These are phyloP conservation scores for Aspergillus hortae DNA, from an alignment of 2,329 filamentous ascomycete species.

Conservation along the genomic window DNA sequence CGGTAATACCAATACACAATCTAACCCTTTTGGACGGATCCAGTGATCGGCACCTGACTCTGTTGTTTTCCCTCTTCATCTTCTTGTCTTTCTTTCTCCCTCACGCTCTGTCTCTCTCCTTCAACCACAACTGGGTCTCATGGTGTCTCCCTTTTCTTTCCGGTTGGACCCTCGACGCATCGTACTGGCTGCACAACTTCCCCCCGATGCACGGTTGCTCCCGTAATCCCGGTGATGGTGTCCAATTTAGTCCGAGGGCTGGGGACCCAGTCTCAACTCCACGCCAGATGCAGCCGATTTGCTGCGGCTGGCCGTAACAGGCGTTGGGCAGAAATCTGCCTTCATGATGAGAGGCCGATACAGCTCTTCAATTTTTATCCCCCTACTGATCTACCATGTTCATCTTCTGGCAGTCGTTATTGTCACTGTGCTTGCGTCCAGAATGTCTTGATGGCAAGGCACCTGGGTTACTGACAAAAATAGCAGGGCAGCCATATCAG, in stretches of 20 bases:
- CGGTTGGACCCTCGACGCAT: not conserved
- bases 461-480: not conserved
- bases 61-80: not conserved
- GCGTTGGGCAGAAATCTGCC: constrained; percentile 28
- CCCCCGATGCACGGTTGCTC: not conserved
- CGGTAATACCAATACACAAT: not conserved
- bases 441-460: not conserved
- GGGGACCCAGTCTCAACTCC: constrained; percentile 20
- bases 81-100: not conserved
- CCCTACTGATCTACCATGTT: no score
- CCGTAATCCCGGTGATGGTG: constrained; percentile 5
- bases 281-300: constrained; percentile 23
- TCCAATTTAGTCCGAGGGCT: constrained; percentile 7
- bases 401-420: no score
- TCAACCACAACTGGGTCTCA: not conserved
- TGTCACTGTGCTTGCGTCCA: not conserved
- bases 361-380: not conserved
- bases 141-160: no score
- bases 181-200: not conserved
- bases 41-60: constrained; percentile 5
- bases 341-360: constrained; percentile 5
- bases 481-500: not conserved
- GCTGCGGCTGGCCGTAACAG: constrained; percentile 15
- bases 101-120: not conserved
- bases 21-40: constrained; percentile 5